Conservation (phyloP, 1,284 basidiomycete genomes). For the Malassezia nana region DNA sequence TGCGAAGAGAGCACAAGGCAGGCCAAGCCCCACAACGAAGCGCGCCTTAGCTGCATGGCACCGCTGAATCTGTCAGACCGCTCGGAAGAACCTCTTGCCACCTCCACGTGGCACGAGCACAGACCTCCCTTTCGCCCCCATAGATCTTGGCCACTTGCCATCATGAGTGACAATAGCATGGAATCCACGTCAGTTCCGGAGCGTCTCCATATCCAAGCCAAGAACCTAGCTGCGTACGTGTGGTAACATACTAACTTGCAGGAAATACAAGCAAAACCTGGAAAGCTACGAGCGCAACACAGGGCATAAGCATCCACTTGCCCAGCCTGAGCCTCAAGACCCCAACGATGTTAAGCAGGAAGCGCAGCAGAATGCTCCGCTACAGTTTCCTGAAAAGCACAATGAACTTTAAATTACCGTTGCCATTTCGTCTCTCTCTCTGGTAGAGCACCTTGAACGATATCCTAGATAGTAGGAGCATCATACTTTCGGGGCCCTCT, state of each 20-base stretch:
- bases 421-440: too few relatives aligned
- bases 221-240: slow-evolving; percentile 14
- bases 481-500: too few relatives aligned
- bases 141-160: not conserved
- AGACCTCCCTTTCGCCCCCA: not conserved
- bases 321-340: slow-evolving; percentile 56
- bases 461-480: too few relatives aligned
- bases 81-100: not conserved
- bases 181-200: not conserved
- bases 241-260: not conserved
- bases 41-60: not conserved
- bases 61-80: not conserved
- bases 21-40: not conserved
- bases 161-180: slow-evolving; percentile 7
- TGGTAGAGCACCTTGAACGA: too few relatives aligned
- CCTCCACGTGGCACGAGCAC: slow-evolving; percentile 1
- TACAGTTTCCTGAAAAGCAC: slow-evolving; percentile 3
- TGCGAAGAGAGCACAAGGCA: not conserved
- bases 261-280: slow-evolving; percentile 13
- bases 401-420: not conserved
- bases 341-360: not conserved
- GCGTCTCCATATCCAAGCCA: not conserved
- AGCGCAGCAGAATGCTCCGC: not conserved
- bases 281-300: slow-evolving; percentile 18
- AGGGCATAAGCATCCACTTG: slow-evolving; percentile 9